Evolutionary conservation across 345 rosid genomes (phyloP).

Genomic region (Eucalyptus curtisii): DNA sequence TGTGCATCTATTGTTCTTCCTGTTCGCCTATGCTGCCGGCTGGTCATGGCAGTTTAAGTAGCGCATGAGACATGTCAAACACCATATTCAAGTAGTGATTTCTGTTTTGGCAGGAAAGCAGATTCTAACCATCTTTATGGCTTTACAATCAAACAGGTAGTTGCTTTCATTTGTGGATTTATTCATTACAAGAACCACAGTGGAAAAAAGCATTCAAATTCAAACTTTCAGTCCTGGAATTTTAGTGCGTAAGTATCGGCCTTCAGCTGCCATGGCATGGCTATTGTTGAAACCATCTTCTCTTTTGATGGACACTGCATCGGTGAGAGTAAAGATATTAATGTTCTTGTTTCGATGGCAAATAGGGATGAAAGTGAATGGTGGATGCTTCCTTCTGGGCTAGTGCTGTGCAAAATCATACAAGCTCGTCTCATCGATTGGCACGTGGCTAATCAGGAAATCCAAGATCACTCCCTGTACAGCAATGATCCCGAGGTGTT

Average conservation of each 20-base stretch:
- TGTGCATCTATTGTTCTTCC: not conserved
- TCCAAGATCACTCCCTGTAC: slow-evolving; percentile 80
- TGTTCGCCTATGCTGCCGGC: not conserved
- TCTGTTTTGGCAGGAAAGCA: not conserved
- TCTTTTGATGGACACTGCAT: not conserved
- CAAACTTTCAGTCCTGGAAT: slow-evolving; percentile 82
- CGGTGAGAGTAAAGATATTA: not conserved
- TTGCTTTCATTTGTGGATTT: slow-evolving; percentile 68
- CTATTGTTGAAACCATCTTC: not conserved
- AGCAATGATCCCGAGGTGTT: slow-evolving; percentile 63
- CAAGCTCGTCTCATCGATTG: slow-evolving; percentile 66
- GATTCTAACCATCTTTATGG: not conserved
- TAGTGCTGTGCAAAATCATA: slow-evolving; percentile 57
- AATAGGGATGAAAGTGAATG: slow-evolving; percentile 94
- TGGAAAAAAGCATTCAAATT: slow-evolving; percentile 43
- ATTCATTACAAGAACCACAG: slow-evolving; percentile 52
- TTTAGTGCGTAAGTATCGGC: slow-evolving; percentile 58
- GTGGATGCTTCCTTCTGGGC: slow-evolving; percentile 90
- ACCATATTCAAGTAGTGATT: not conserved
- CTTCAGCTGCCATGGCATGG: not conserved
- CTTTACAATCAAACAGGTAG: slow-evolving; percentile 22
- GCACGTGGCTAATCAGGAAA: slow-evolving; percentile 87
- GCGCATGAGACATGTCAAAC: not conserved
- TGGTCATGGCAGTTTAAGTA: not conserved
- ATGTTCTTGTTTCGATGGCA: not conserved